phyloP scores from a whole-genome alignment of 2,329 filamentous ascomycete genomes.

The Aspergillus pseudonomiae region DNA sequence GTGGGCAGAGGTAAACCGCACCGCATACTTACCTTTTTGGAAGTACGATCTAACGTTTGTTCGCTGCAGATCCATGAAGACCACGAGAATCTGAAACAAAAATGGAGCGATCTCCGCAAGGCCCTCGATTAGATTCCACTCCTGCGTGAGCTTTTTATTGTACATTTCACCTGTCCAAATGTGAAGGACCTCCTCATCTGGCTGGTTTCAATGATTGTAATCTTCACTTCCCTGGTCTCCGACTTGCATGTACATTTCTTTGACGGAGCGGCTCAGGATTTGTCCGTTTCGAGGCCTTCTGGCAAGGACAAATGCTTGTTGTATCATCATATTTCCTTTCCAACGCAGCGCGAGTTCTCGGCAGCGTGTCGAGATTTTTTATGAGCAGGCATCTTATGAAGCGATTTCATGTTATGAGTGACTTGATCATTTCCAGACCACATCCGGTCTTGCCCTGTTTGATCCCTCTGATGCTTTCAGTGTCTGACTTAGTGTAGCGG shows the following conservation, averaged over 20 bases:
- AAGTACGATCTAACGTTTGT: conserved; percentile 18
- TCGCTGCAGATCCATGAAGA: conserved; percentile 63
- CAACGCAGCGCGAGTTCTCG: conserved; percentile 13
- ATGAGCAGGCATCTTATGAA: conserved; percentile 18
- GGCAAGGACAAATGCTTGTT: conserved; percentile 20
- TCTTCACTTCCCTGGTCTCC: neutral
- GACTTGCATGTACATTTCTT: conserved; percentile 20
- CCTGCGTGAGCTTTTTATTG: neutral
- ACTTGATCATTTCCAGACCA: conserved; percentile 3
- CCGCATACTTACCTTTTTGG: neutral
- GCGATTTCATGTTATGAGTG: conserved; percentile 15
- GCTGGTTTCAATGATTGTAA: neutral
- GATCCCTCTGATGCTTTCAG: neutral
- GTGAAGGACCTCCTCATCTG: neutral
- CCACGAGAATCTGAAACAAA: conserved; percentile 73
- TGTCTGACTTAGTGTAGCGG: conserved; percentile 13
- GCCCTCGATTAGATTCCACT: conserved; percentile 48
- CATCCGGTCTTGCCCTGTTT: neutral
- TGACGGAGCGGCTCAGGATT: conserved; percentile 8
- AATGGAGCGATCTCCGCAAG: conserved; percentile 73
- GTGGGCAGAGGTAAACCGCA: conserved; percentile 79
- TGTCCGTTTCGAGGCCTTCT: conserved; percentile 17
- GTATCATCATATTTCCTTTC: conserved; percentile 23
- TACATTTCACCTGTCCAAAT: conserved; percentile 4
- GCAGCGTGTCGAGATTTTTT: conserved; percentile 6